phyloP scores from a whole-genome alignment of 208 protist genomes.

The Leishmania arabica region DNA sequence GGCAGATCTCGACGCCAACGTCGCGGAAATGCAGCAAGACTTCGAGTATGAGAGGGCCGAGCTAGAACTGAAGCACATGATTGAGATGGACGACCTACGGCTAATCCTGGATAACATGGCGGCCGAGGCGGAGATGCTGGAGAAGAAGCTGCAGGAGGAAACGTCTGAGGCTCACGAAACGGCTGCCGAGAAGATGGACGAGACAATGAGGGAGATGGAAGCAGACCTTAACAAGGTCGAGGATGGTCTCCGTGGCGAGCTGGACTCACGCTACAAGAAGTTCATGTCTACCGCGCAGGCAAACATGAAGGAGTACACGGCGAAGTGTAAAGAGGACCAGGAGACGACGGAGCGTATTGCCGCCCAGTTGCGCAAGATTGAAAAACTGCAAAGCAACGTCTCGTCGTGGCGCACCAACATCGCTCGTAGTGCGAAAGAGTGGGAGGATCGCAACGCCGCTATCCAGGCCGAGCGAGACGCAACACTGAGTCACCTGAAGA shows the following conservation, averaged over 20 bases:
- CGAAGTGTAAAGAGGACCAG: slow-evolving; percentile 94
- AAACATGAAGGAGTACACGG: slow-evolving; percentile 95
- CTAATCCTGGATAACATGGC: slow-evolving; percentile 93
- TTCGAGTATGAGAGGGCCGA: slow-evolving; percentile 92
- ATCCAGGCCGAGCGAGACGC: slow-evolving; percentile 94
- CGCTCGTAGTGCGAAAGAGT: slow-evolving; percentile 87
- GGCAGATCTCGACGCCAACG: slow-evolving; percentile 90
- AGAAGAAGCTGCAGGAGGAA: slow-evolving; percentile 90
- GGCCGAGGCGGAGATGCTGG: slow-evolving; percentile 81
- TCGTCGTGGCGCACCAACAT: slow-evolving; percentile 92
- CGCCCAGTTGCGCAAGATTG: slow-evolving; percentile 92
- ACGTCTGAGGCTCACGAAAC: slow-evolving; percentile 88
- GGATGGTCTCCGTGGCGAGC: slow-evolving; percentile 71
- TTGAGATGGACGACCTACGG: slow-evolving; percentile 82
- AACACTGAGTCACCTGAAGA: slow-evolving; percentile 90
- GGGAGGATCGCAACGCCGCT: slow-evolving; percentile 92
- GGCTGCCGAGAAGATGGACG: slow-evolving; percentile 91
- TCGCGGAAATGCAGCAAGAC: slow-evolving; percentile 89
- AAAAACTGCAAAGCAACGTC: slow-evolving; percentile 93
- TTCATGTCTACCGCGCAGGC: slow-evolving; percentile 92
- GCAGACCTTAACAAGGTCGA: slow-evolving; percentile 67
- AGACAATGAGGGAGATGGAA: slow-evolving; percentile 92
- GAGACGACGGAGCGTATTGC: slow-evolving; percentile 92
- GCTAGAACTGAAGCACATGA: slow-evolving; percentile 77
- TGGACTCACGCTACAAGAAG: slow-evolving; percentile 89